Conservation (phyloP, 495 filamentous ascomycete genomes). For the Daldinia concentrica region DNA sequence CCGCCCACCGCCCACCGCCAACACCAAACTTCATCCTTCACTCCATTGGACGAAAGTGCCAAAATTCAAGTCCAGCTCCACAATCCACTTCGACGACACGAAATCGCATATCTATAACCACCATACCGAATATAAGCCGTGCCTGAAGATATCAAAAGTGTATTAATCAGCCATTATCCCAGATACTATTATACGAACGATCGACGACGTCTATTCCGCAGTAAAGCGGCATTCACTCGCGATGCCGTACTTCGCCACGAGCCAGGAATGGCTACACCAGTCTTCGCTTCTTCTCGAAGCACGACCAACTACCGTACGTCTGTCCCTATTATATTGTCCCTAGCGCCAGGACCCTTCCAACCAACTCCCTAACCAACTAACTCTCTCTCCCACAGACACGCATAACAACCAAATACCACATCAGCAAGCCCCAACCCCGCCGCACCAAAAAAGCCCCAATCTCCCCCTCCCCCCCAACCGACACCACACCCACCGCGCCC, state of each 20-base stretch:
- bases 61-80: slow-evolving; percentile 31
- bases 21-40: slow-evolving; percentile 24
- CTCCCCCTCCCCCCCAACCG: slow-evolving; percentile 1
- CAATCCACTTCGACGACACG: slow-evolving; percentile 17
- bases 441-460: slow-evolving; percentile 40
- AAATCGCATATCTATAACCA: slow-evolving; percentile 7
- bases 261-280: slow-evolving; percentile 63
- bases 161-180: neutral
- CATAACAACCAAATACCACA: slow-evolving; percentile 86
- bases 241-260: slow-evolving; percentile 64
- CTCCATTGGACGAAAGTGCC: slow-evolving; percentile 14
- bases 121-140: neutral
- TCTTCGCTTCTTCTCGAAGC: slow-evolving; percentile 60
- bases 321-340: neutral
- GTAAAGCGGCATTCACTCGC: slow-evolving; percentile 3
- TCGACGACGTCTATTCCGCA: neutral
- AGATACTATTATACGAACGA: neutral
- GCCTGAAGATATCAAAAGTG: neutral
- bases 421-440: slow-evolving; percentile 57
- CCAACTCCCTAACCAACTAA: slow-evolving; percentile 19
- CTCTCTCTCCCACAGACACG: slow-evolving; percentile 64
- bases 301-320: slow-evolving; percentile 56
- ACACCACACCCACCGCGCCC: slow-evolving; percentile 29
- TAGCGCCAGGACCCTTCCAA: too few species aligned
- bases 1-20: slow-evolving; percentile 1